These are phyloP conservation scores for Moesziomyces sp. DNA, from an alignment of 1,284 basidiomycete genomes.

Conservation along the genomic window DNA sequence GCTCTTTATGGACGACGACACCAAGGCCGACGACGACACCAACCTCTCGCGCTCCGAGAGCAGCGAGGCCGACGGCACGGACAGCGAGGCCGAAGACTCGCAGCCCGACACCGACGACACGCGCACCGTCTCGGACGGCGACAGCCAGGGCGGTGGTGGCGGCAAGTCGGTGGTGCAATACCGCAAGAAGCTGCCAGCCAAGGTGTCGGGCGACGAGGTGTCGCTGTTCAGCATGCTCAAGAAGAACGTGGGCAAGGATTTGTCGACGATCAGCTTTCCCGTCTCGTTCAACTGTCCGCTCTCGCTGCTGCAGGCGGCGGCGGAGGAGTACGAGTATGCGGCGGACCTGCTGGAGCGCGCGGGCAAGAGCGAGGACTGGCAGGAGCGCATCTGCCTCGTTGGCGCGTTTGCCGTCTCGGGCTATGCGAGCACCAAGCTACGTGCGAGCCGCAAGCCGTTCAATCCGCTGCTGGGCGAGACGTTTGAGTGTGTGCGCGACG, in stretches of 20 bases:
- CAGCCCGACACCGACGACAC: conserved; percentile 31
- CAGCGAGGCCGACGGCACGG: conserved; percentile 56
- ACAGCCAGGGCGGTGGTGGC: neutral
- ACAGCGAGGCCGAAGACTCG: conserved; percentile 67
- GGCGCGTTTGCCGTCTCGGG: conserved; percentile 63
- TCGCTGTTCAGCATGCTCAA: conserved; percentile 86
- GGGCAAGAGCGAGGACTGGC: conserved; percentile 52
- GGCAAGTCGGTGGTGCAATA: conserved; percentile 37
- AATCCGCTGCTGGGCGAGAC: conserved; percentile 67
- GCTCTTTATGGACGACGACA: conserved; percentile 48
- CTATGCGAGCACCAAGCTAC: conserved; percentile 63
- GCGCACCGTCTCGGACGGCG: conserved; percentile 20
- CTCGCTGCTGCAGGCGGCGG: conserved; percentile 63
- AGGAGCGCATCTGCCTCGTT: conserved; percentile 61
- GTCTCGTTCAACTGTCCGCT: conserved; percentile 68
- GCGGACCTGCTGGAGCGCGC: conserved; percentile 64
- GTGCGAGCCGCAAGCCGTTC: conserved; percentile 66
- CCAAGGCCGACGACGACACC: conserved; percentile 43
- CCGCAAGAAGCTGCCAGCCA: conserved; percentile 73
- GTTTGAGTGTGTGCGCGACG: conserved; percentile 65
- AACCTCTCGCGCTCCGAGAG: conserved; percentile 45
- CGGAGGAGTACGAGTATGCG: conserved; percentile 67
- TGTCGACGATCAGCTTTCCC: conserved; percentile 67
- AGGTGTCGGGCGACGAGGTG: conserved; percentile 79
- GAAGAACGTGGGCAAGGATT: conserved; percentile 78